Base-by-base conservation (phyloP, 1,284 basidiomycete genomes). In the Sanguinoderma infundibulare region DNA sequence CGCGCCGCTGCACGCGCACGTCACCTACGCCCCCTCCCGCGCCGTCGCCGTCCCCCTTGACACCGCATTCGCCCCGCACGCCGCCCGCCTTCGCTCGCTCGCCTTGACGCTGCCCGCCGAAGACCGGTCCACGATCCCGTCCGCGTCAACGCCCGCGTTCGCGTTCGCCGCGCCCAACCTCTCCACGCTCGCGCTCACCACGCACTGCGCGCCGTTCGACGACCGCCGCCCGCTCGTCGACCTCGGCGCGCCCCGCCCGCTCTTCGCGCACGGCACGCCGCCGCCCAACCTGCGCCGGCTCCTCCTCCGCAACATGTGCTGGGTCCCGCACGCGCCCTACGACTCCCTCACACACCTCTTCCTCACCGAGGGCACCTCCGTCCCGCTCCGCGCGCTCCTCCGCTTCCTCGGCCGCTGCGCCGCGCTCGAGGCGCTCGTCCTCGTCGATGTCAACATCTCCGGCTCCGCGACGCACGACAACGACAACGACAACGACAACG, bases 371-470 rank as follows among this genome's bases (percentile, higher is more conserved):
- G 57, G 59, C 10, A 60, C 64, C 6, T 61, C 64, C 7, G 34
- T 62, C 46, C 56, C 62, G 36, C 53, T 63, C 34, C 14, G 30
- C 53, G 42, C 61, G 17, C 50, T 65, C 34, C 53, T 65, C 32
- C 36, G 36, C 15, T 60, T 65, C 50, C 53, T 65, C 53, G 49
- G 49, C 2, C 64, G 59, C 24, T 65, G 64, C 57, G 15, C 56
- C 20, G 49, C 61, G 8, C 61, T 65, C 44, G 54, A 62, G 42
- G 30, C 52, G 40, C 59, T 62, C 46, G 39, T 55, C 6, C 40
- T 65, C 46, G 61, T 55, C 28, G 64, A 65, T 59, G 57, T 63
- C 36, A 62, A 62, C 61, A 53, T 65, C 53, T 58, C 61, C 5
- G 36, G 30, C 40, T 22, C 61, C 0, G 35, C 42, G 2, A 34